Evolutionary conservation across 805 yeast species (phyloP).

Genomic region (Candida sakaeoensis): DNA sequence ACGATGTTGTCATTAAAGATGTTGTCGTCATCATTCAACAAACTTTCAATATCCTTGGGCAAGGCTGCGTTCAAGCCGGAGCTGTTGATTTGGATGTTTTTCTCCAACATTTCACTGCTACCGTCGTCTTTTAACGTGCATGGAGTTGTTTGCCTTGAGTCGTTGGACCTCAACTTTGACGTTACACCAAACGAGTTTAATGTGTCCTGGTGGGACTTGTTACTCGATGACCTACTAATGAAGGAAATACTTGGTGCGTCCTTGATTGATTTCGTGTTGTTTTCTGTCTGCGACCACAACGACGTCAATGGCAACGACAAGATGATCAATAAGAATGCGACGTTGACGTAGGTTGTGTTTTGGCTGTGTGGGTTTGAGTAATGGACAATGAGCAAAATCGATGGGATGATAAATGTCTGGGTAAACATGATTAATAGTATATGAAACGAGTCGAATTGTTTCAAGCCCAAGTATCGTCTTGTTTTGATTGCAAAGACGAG

Average conservation of each 20-base stretch:
- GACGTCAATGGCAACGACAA: conserved; percentile 78
- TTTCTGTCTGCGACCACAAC: conserved; percentile 80
- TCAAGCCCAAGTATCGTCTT: conserved; percentile 72
- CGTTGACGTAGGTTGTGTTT: conserved; percentile 41
- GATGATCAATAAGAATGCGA: conserved; percentile 61
- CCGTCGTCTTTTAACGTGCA: conserved; percentile 5
- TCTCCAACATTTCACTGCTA: conserved; percentile 4
- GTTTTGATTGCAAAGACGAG: conserved; percentile 64
- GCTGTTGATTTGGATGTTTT: not conserved
- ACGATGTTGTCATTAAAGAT: conserved; percentile 4
- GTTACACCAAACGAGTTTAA: conserved; percentile 2
- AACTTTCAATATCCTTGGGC: conserved; percentile 10
- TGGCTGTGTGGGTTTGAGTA: conserved; percentile 19
- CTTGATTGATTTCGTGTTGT: conserved; percentile 27
- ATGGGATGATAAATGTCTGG: conserved; percentile 81
- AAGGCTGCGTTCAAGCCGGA: conserved; percentile 7
- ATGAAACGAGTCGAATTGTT: conserved; percentile 80
- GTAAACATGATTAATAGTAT: conserved; percentile 73
- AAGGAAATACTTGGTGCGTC: conserved; percentile 10
- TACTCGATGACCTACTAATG: conserved; percentile 7
- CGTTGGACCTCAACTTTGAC: conserved; percentile 3
- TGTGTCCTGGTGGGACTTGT: conserved; percentile 2
- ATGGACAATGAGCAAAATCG: conserved; percentile 54
- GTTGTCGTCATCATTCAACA: conserved; percentile 4
- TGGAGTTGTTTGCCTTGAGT: not conserved